Evolutionary conservation across 2,329 filamentous ascomycete species (phyloP).

Genomic region (Alternaria triticina): DNA sequence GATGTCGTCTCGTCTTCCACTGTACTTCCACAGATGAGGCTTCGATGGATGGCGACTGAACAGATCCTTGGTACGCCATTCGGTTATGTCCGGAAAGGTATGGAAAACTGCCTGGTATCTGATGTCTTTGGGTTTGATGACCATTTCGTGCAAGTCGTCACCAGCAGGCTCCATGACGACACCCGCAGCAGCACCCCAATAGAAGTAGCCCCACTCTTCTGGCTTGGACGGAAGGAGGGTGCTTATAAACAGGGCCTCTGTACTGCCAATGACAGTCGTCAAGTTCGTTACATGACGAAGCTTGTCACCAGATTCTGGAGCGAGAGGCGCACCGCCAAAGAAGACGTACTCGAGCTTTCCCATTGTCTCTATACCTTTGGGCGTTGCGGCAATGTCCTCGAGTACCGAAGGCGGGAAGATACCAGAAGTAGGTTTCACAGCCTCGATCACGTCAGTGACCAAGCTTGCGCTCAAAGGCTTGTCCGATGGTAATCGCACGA

Average conservation of each 20-base stretch:
- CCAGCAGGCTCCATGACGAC: conserved; percentile 4
- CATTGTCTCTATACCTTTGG: background rate
- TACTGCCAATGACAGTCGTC: background rate
- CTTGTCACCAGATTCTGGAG: background rate
- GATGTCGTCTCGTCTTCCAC: conserved; percentile 45
- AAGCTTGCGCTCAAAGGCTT: conserved; percentile 1
- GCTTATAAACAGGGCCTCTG: background rate
- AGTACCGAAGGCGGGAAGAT: conserved; percentile 3
- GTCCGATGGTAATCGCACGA: background rate
- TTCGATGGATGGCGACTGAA: conserved; percentile 24
- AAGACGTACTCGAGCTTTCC: background rate
- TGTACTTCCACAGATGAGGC: conserved; percentile 24
- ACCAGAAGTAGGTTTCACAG: background rate
- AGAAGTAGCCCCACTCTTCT: conserved; percentile 1
- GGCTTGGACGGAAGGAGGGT: background rate
- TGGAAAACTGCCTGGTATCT: conserved; percentile 3
- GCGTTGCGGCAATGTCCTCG: background rate
- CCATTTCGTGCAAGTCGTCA: background rate
- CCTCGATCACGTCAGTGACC: background rate
- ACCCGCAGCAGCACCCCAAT: background rate
- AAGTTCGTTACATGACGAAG: background rate
- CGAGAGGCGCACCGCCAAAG: background rate
- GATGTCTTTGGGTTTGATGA: conserved; percentile 1
- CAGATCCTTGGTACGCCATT: conserved; percentile 22
- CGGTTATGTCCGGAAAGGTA: background rate